Base-by-base conservation (phyloP, 1,139 yeast genomes). In the Taphrina pruni region DNA sequence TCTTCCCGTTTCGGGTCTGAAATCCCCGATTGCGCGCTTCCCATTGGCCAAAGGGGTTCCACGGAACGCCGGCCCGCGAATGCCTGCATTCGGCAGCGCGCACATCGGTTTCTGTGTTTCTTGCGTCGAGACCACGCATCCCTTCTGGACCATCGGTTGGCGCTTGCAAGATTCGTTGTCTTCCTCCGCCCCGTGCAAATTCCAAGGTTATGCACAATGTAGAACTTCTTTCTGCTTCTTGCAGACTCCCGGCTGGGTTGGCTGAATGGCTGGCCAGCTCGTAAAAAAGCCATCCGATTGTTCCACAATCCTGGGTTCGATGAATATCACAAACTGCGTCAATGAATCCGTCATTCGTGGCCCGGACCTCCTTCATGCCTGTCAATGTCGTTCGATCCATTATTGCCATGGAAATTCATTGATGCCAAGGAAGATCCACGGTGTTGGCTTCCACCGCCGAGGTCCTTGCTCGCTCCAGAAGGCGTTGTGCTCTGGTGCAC, bases 1-100 rank as follows among this genome's bases (percentile, higher is more conserved):
- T 12, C 8, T 17, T 7, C 32, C 12, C n/a, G 12, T 45, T 45
- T 45, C 48, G 8, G 48, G n/a, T 17, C 20, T 7, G 9, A 50
- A 50, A 21, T 50, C 54, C n/a, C 54, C 54, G 36, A 32, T 8
- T 50, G n/a, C 54, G 36, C 36, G 12, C 36, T 21, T 26, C 36
- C 36, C 12, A 50, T 50, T 50, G 36, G 54, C 36, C 36, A 9
- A 36, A 1, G 4, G 32, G 32, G 32, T 26, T 26, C 32, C 32
- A 26, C 32, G 32, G 32, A 26, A 26, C 32, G 32, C 32, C 35
- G 36, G 54, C 32, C 21, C 6, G 54, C 14, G n/a, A 21, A 8
- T 21, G 6, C 12, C 54, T 35, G 32, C 20, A 50, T 50, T 50
- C 54, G 54, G 54, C 21, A 11, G 9, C 12, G 12, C 17, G 11